Base-by-base conservation (phyloP, 2,329 filamentous ascomycete species). In the Aureobasidium melanogenum region DNA sequence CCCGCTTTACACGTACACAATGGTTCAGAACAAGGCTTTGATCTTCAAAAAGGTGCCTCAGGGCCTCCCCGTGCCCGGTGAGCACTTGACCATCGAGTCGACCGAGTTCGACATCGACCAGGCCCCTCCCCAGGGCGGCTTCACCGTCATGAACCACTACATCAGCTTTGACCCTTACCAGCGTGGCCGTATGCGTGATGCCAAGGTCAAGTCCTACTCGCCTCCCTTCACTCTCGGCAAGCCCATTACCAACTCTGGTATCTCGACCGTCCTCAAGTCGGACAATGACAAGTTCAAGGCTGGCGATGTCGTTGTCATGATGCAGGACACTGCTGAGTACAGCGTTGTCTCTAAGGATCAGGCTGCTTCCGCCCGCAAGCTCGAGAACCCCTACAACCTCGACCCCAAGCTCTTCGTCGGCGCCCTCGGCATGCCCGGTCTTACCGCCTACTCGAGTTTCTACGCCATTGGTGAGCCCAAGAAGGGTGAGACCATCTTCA, bases 111-210 rank as follows among this genome's bases (percentile, higher is more conserved):
- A 94, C 71, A 75, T 86, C 66, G 76, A 84, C 26, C 78, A 82
- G 55, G 72, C 82, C 5, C 81, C 85, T 51, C 75, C 76, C 30
- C 80, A 84, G 47, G 87, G 88, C 65, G 86, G 90, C 43, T 73
- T 95, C 52, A 83, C 84, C 34, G 76, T 87, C 65, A 83, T 90
- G 76, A 83, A 88, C 67, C 82, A 87, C 69, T 90, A 88, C 73
- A 80, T 85, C 65, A 92, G 88, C 43, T 88, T 88, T 76, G 91
- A 96, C 74, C 91, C 91, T 1, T 96, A 95, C 78, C 84, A 89
- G 79, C 88, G 91, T 62, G 88, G 88, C 63, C 83, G 84, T 67
- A 92, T 96, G 88, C 86, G 89, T 51, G 74, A 79, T 51, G 70
- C 88, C 7, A 72, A 78, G 38, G 68, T 76, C 70, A 84, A 88